phyloP scores from a whole-genome alignment of 805 yeast genomes.

The Saccharomyces jurei region DNA sequence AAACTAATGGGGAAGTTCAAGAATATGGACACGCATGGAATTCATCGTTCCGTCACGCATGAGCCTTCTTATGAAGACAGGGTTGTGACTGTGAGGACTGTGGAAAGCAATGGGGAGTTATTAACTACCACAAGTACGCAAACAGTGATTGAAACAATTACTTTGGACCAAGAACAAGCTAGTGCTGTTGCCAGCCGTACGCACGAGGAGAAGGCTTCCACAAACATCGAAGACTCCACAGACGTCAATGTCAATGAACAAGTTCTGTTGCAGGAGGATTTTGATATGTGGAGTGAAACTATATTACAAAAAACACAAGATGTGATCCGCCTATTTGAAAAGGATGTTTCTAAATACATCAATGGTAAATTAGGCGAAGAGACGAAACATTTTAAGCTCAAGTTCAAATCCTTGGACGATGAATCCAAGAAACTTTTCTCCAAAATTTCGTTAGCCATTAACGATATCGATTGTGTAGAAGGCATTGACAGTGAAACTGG shows the following conservation, averaged over 20 bases:
- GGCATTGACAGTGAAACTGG: conserved; percentile 27
- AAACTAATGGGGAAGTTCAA: not conserved
- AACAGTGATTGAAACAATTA: conserved; percentile 14
- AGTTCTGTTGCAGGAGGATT: conserved; percentile 29
- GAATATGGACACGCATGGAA: not conserved
- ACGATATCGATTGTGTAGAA: conserved; percentile 33
- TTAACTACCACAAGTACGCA: conserved; percentile 8
- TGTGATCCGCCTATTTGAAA: conserved; percentile 34
- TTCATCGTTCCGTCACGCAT: not conserved
- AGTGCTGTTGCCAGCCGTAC: conserved; percentile 2
- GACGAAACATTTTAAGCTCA: conserved; percentile 28
- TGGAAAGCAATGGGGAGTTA: not conserved
- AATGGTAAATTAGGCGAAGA: conserved; percentile 20
- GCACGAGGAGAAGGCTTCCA: conserved; percentile 6
- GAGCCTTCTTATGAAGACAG: conserved; percentile 1
- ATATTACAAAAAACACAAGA: conserved; percentile 34
- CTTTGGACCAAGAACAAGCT: conserved; percentile 6
- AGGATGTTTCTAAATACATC: conserved; percentile 30
- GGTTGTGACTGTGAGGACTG: conserved; percentile 4
- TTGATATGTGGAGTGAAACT: conserved; percentile 30
- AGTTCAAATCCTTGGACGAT: conserved; percentile 30
- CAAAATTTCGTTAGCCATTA: conserved; percentile 28
- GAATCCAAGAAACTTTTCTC: conserved; percentile 21
- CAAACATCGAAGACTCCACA: conserved; percentile 1
- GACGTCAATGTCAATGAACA: conserved; percentile 17